Evolutionary conservation across 768 basidiomycete genomes (phyloP), one percentile per base, ranked within the genome.

Genomic region (Hericium coralloides): DNA sequence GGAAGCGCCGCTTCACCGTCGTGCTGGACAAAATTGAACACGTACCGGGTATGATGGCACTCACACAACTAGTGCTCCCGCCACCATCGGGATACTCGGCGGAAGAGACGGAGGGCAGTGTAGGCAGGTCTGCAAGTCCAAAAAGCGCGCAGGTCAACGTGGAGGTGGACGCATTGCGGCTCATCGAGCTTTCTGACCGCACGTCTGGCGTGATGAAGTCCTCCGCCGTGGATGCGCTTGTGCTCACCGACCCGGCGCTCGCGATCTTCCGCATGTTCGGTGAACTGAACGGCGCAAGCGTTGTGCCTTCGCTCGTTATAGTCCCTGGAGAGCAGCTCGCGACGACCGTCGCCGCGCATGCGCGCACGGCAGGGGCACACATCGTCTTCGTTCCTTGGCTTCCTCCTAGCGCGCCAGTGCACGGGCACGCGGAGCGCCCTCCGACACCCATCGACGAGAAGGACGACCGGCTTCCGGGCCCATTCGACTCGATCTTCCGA

Each of bases 11-110:
- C 9, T 90, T 95, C 71, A 86, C 88, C 0, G 82, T 98, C 58
- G 84, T 98, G 17, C 79, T 98, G 17, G 93, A 95, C 68, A 91
- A 85, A 67, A 74, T 95, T 50, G 95, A 97, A 64, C 90, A 94
- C 67, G 68, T 98, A 0, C 87, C 94, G 0, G 82, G 88, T 9
- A 84, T 92, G 70, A 95, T 99, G 92, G 82, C 90, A 0, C 73
- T 99, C 55, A 83, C 89, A 0, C 89, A 95, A 65, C 82, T 98
- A 55, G 74, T 98, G 43, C 84, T 85, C 23, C 70, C 76, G 1
- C 67, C 70, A 0, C 63, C 67, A 7, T 37, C 56, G 0, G 41
- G 54, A 4, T 53, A 58, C 23, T 18, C 43, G 23, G 52, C 52
- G 15, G 55, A 58, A 52, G 55, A 62, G 22, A 23, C 36, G 8